Evolutionary conservation across 139 green algal genomes (phyloP).

Genomic region (Chlorella vulgaris): DNA sequence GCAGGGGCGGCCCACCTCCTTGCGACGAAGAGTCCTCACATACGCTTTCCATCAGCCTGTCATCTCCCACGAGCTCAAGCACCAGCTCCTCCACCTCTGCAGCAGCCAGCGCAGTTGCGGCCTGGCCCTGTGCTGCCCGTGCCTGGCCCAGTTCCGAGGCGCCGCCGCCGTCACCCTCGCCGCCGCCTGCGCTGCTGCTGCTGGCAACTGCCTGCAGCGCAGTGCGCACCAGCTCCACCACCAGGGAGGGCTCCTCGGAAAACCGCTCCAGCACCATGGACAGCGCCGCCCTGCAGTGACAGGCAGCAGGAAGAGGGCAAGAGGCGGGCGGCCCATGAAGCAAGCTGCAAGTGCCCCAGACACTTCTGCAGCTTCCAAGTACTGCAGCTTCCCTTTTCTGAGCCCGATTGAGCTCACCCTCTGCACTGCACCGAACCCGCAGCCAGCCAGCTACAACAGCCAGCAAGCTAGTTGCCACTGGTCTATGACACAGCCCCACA

Average conservation of each 20-base stretch:
- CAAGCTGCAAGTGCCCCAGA: background rate
- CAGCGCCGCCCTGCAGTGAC: constrained; percentile 7
- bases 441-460: no score
- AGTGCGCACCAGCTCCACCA: constrained; percentile 4
- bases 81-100: constrained; percentile 7
- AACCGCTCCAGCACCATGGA: constrained; percentile 30
- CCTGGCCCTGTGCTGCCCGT: background rate
- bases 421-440: no score
- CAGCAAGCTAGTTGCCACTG: no score
- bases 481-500: no score
- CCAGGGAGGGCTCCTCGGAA: constrained; percentile 10
- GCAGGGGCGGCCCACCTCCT: background rate
- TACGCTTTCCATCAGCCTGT: constrained; percentile 10
- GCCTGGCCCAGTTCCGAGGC: background rate
- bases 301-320: no score
- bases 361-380: background rate
- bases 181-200: background rate
- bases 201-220: background rate
- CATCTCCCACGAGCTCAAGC: constrained; percentile 25
- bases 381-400: no score
- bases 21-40: constrained; percentile 4
- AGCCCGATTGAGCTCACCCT: no score
- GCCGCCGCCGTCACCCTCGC: background rate
- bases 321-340: background rate
- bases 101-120: no score